A percentile compares a stretch with the other conserved stretches of the same genome.
Conservation (phyloP, 106 monocot genomes). For the Dactylorhiza incarnata region DNA sequence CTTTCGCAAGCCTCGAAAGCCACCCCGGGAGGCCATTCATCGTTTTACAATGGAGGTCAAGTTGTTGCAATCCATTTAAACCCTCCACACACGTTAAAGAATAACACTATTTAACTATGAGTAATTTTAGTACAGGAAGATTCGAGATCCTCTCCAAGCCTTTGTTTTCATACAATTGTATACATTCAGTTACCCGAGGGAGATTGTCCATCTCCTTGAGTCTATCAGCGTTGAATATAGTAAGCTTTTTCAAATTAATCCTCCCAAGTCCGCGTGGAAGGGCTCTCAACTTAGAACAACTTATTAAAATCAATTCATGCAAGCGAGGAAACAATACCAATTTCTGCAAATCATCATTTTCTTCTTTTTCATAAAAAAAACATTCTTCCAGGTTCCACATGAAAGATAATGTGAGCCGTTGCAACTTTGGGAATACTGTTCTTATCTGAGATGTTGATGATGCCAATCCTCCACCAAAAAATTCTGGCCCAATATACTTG, state of each 20-base stretch:
- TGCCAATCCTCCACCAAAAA: too few relatives aligned
- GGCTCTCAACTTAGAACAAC: neutral
- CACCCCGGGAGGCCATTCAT: slow-evolving; percentile 1
- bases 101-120: too few relatives aligned
- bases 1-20: neutral
- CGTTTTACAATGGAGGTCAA: neutral
- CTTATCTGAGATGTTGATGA: too few relatives aligned
- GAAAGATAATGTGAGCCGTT: neutral
- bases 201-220: too few relatives aligned
- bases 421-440: slow-evolving; percentile 9
- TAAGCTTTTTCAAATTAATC: neutral
- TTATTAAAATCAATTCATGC: neutral
- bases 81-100: too few relatives aligned
- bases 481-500: too few relatives aligned
- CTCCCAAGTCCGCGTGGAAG: neutral
- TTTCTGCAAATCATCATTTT: neutral
- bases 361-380: neutral
- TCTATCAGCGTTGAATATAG: too few relatives aligned
- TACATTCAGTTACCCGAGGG: too few relatives aligned
- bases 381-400: slow-evolving; percentile 4
- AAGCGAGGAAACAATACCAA: neutral
- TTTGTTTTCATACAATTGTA: too few relatives aligned
- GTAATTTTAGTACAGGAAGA: too few relatives aligned
- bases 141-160: too few relatives aligned
- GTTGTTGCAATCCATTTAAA: too few relatives aligned